phyloP scores from a whole-genome alignment of 139 green algal species.

The Haematococcus lacustris region DNA sequence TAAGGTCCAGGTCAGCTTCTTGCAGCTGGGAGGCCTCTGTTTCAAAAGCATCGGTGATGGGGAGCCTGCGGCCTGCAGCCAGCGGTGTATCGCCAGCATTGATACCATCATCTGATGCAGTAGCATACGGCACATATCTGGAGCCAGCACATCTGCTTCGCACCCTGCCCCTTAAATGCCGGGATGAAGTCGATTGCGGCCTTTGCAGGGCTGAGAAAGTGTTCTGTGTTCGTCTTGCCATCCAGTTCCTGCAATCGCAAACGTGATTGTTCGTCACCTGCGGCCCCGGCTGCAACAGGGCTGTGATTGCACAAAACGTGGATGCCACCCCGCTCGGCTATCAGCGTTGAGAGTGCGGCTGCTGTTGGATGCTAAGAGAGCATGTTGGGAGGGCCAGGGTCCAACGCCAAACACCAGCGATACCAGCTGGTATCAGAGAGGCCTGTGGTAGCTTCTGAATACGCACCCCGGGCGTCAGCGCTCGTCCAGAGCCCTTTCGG shows the following conservation, averaged over 20 bases:
- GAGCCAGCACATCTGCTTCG: background rate
- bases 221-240: background rate
- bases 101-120: background rate
- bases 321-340: too few relatives aligned
- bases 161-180: background rate
- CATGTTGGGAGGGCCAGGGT: too few relatives aligned
- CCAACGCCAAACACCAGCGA: too few relatives aligned
- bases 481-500: too few relatives aligned
- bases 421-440: too few relatives aligned
- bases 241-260: background rate
- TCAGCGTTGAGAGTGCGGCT: too few relatives aligned
- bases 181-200: background rate
- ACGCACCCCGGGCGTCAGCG: too few relatives aligned
- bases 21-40: background rate
- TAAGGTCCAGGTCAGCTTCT: background rate
- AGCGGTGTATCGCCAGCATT: background rate
- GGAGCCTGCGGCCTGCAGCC: conserved; percentile 1
- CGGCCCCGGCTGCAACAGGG: too few relatives aligned
- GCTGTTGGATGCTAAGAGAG: too few relatives aligned
- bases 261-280: too few relatives aligned
- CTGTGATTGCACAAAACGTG: too few relatives aligned
- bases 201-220: background rate
- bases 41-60: background rate
- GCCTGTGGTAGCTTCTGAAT: too few relatives aligned
- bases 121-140: background rate